A percentile compares a stretch with the other conserved stretches of the same genome.
Conservation (phyloP, 352 stramenopile species). For the Poterioochromonas sp. region DNA sequence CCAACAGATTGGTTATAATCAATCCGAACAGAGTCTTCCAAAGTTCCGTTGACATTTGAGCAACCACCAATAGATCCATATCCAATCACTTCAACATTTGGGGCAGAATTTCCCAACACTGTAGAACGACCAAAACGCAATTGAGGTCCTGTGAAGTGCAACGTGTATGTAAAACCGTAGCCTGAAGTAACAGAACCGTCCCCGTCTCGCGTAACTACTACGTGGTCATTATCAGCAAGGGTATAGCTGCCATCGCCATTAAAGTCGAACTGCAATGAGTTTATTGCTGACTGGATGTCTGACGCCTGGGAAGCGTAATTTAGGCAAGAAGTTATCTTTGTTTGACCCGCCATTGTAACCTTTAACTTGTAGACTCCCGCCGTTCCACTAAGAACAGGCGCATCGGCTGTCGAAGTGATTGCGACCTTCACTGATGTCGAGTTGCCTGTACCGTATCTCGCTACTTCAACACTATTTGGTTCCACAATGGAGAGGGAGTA, state of each 20-base stretch:
- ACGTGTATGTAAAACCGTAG: slow-evolving; percentile 58
- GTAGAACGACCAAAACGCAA: slow-evolving; percentile 39
- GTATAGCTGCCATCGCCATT: slow-evolving; percentile 47
- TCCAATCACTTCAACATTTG: slow-evolving; percentile 50
- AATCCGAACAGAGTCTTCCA: slow-evolving; percentile 43
- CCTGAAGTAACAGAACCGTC: slow-evolving; percentile 52
- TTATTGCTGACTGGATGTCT: slow-evolving; percentile 65
- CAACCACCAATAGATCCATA: slow-evolving; percentile 53
- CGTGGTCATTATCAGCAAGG: slow-evolving; percentile 52
- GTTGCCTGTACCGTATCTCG: slow-evolving; percentile 43
- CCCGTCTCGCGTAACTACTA: slow-evolving; percentile 50
- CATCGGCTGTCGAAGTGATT: slow-evolving; percentile 41
- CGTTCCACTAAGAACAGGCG: slow-evolving; percentile 39
- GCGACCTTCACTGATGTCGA: slow-evolving; percentile 40
- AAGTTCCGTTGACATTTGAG: slow-evolving; percentile 49
- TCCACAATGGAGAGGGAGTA: slow-evolving; percentile 22
- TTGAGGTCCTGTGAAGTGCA: slow-evolving; percentile 47
- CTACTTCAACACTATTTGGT: slow-evolving; percentile 33
- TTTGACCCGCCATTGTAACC: slow-evolving; percentile 45
- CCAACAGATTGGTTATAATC: slow-evolving; percentile 14
- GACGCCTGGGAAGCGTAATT: slow-evolving; percentile 62
- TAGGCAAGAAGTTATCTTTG: slow-evolving; percentile 49
- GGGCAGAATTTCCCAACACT: slow-evolving; percentile 51
- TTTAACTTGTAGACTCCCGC: slow-evolving; percentile 56
- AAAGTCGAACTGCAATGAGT: slow-evolving; percentile 61